Conservation (phyloP, 2,329 filamentous ascomycete species). For the Hysterium pulicare region DNA sequence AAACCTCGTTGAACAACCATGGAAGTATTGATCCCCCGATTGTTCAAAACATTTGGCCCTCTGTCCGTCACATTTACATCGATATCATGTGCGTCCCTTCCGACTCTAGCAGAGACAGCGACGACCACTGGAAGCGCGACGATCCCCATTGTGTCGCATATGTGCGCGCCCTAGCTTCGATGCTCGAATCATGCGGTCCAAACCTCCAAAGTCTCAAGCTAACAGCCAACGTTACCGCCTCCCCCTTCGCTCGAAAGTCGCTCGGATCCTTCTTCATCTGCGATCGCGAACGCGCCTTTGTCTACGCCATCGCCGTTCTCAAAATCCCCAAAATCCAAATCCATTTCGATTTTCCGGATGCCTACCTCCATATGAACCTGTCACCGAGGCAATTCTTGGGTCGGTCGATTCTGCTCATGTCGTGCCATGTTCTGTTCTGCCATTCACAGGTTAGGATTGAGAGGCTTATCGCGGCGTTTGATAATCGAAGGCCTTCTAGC, state of each 20-base stretch:
- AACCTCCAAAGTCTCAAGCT: constrained; percentile 10
- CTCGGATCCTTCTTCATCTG: constrained; percentile 24
- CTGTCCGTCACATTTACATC: constrained; percentile 24
- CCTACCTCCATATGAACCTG: constrained; percentile 20
- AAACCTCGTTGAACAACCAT: not conserved
- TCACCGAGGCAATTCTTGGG: constrained; percentile 12
- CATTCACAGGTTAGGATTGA: constrained; percentile 24
- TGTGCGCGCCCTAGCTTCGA: constrained; percentile 8
- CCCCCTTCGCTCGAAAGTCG: constrained; percentile 16
- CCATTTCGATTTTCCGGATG: constrained; percentile 28
- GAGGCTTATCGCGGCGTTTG: constrained; percentile 16
- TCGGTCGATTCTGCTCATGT: constrained; percentile 21
- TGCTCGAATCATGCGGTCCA: constrained; percentile 12
- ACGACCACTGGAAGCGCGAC: constrained; percentile 14
- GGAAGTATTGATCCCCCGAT: constrained; percentile 27
- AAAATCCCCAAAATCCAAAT: constrained; percentile 11
- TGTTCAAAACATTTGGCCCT: constrained; percentile 14
- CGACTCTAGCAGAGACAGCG: constrained; percentile 1
- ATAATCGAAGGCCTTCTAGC: constrained; percentile 1
- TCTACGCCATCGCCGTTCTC: constrained; percentile 14
- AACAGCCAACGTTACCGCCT: constrained; percentile 5
- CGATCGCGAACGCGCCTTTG: constrained; percentile 17
- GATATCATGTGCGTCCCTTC: constrained; percentile 25
- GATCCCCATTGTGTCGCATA: constrained; percentile 20
- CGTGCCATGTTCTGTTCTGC: constrained; percentile 27